Percentiles rank a stretch among this genome's conserved stretches.
Conservation (phyloP, 352 stramenopile species). For the Phytophthora ohioensis region DNA sequence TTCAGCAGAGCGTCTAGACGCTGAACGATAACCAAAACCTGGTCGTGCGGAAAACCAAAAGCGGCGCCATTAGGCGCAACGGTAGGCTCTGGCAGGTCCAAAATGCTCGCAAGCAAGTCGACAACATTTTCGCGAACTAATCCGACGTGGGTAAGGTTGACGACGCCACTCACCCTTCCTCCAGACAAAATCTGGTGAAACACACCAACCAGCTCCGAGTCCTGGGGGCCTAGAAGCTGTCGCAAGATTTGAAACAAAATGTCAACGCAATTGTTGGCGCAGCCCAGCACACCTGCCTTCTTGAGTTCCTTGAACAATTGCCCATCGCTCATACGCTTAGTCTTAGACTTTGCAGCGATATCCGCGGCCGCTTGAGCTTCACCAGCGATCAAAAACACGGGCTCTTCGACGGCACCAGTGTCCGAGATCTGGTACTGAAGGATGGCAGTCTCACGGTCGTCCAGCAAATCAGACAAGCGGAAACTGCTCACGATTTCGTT, state of each 20-base stretch:
- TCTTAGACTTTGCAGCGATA: conserved; percentile 69
- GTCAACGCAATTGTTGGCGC: conserved; percentile 81
- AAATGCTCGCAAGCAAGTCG: conserved; percentile 83
- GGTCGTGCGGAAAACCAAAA: conserved; percentile 76
- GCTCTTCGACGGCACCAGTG: conserved; percentile 80
- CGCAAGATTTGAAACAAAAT: conserved; percentile 85
- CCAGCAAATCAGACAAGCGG: conserved; percentile 85
- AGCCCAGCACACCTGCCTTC: conserved; percentile 77
- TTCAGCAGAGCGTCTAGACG: conserved; percentile 81
- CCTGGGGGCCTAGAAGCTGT: conserved; percentile 78
- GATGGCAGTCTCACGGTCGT: conserved; percentile 89
- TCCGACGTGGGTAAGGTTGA: conserved; percentile 81
- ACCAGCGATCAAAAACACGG: conserved; percentile 88
- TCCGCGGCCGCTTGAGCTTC: conserved; percentile 78
- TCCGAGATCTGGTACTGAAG: conserved; percentile 91
- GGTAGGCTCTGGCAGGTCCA: conserved; percentile 83
- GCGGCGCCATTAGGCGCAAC: conserved; percentile 59
- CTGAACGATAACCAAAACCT: conserved; percentile 81
- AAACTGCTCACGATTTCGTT: conserved; percentile 93
- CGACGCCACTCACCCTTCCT: conserved; percentile 54
- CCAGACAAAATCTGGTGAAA: conserved; percentile 75
- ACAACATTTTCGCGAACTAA: conserved; percentile 87
- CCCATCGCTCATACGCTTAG: conserved; percentile 62
- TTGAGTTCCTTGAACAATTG: conserved; percentile 77
- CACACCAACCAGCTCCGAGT: conserved; percentile 67